Percentiles rank a stretch among this genome's conserved stretches.
These are phyloP conservation scores for Calonectria honghensis DNA, from an alignment of 2,329 filamentous ascomycete species.

Conservation along the genomic window DNA sequence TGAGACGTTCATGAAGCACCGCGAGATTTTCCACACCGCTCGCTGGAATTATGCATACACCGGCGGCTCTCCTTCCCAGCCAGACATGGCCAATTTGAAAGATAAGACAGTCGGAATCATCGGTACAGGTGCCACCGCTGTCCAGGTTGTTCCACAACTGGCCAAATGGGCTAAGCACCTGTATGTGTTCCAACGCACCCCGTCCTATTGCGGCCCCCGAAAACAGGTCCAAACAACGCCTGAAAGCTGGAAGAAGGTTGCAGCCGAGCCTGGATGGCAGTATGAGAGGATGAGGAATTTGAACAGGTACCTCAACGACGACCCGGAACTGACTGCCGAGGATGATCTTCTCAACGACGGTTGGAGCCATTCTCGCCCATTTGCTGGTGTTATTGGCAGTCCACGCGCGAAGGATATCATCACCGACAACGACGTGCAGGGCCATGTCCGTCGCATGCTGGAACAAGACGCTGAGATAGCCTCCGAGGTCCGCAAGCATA, in stretches of 20 bases:
- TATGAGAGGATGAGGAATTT: neutral
- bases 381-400: slow-evolving; percentile 1
- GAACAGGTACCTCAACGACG: neutral
- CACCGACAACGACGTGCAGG: neutral
- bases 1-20: neutral
- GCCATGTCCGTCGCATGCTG: neutral
- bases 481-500: neutral
- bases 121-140: slow-evolving; percentile 1
- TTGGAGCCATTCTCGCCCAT: neutral
- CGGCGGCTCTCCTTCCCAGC: neutral
- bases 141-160: slow-evolving; percentile 1
- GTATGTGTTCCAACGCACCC: slow-evolving; percentile 6
- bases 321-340: neutral
- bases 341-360: neutral
- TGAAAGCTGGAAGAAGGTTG: neutral
- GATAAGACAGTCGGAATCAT: slow-evolving; percentile 6
- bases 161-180: slow-evolving; percentile 9
- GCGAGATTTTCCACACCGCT: neutral
- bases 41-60: slow-evolving; percentile 4
- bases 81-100: neutral
- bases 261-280: neutral
- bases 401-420: neutral
- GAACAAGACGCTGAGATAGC: neutral
- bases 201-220: neutral
- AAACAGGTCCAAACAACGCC: neutral